These are phyloP conservation scores for Gnetum montanum DNA, from an alignment of 75 land plant genomes.

Conservation along the genomic window DNA sequence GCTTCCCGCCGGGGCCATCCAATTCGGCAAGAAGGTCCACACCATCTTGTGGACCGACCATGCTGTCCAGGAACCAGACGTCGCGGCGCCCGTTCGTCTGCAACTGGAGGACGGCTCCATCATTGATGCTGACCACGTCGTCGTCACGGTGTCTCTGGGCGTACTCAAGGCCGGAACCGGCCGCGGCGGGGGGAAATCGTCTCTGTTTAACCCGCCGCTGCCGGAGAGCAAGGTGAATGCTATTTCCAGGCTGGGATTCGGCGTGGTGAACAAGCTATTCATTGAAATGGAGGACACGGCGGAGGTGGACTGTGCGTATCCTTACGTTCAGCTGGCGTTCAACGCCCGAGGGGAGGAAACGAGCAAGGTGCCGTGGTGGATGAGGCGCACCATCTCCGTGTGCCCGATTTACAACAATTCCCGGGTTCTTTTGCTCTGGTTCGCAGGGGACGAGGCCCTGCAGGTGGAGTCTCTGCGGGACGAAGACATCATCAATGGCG, in stretches of 20 bases:
- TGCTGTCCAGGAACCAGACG: neutral
- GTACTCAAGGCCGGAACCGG: slow-evolving; percentile 60
- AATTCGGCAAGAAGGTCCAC: slow-evolving; percentile 41
- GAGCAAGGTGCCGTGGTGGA: slow-evolving; percentile 60
- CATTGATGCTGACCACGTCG: slow-evolving; percentile 64
- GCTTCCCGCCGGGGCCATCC: slow-evolving; percentile 46
- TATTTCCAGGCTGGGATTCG: slow-evolving; percentile 67
- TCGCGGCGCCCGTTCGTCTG: slow-evolving; percentile 30
- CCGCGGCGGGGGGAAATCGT: neutral
- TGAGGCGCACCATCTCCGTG: slow-evolving; percentile 50
- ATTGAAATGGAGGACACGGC: slow-evolving; percentile 17
- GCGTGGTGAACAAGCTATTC: slow-evolving; percentile 79
- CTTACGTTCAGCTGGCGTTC: slow-evolving; percentile 43
- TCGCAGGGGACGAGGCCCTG: slow-evolving; percentile 64
- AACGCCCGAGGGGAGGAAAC: slow-evolving; percentile 5
- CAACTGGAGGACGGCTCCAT: slow-evolving; percentile 46
- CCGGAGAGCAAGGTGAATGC: slow-evolving; percentile 53
- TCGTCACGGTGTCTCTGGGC: slow-evolving; percentile 76
- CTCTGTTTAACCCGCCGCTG: slow-evolving; percentile 54
- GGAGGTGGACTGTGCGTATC: slow-evolving; percentile 14
- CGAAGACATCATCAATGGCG: slow-evolving; percentile 60
- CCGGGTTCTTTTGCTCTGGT: slow-evolving; percentile 52
- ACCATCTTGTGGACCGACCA: slow-evolving; percentile 43
- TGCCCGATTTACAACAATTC: slow-evolving; percentile 58
- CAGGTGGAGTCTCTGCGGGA: slow-evolving; percentile 48